Evolutionary conservation across 192 early-diverging fungal species (phyloP), one percentile per base, ranked within the genome.

Genomic region (Coemansia sp.): DNA sequence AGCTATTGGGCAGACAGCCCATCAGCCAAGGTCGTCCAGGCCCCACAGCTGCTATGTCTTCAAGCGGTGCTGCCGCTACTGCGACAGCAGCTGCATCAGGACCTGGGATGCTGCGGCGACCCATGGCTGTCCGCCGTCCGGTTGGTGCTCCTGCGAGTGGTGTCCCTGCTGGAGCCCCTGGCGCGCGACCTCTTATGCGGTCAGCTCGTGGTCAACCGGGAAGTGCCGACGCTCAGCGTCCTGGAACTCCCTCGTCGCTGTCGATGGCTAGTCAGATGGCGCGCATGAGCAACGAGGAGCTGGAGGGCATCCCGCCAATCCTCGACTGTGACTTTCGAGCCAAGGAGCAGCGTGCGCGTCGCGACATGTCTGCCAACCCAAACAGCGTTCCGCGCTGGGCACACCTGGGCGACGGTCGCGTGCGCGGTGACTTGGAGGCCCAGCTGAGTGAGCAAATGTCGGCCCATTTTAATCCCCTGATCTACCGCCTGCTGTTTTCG

Each of bases 401-500:
- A n/a, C 69, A 74, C 68, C 63, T 82, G 32, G 67, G 74, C 53
- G 80, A 76, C 22, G 58, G 64, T 32, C 68, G 68, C 11, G 60
- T 74, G 39, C 74, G 80, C 13, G 47, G 43, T 4, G 80, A 82
- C 7, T 62, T 77, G 24, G 80, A 82, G 27, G 56, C 18, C 32
- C 80, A 82, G 69, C 75, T 97, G 22, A 64, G 65, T 7, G 86
- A 86, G 47, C 90, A 94, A 59, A 88, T 78, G 43, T 82, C 86
- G 9, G 69, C 63, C 13, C 83, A 93, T 58, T 64, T 97, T 22
- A 84, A 76, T 44, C 75, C 88, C 7, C 71, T 82, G 22, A 63
- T 97, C 13, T 68, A 77, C 58, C 71, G 74, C 18, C 74, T 84
- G 9, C 70, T 95, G 72, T 97, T 95, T 60, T 89, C 89, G 61